Base-by-base conservation (phyloP, 163 green algal genomes). In the Chlamydomonas reinhardtii region DNA sequence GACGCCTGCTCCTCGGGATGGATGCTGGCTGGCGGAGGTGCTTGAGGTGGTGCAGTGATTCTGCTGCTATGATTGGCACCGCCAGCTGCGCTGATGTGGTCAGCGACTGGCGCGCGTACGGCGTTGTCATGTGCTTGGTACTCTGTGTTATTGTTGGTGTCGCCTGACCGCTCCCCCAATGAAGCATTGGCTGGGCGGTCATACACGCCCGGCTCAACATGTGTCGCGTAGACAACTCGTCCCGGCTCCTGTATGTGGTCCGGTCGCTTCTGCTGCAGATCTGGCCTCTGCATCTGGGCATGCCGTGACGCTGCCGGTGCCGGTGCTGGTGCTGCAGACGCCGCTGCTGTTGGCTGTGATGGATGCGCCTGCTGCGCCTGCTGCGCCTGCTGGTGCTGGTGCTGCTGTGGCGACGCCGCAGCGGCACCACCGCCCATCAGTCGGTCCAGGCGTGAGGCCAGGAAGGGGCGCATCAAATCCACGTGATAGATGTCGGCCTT, bases 401-500 rank as follows among this genome's bases (percentile, higher is more conserved):
- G 35, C 70, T n/a, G 70, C 35, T 39, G 35, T 70, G 27, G 62
- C 62, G 27, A 12, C 15, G 32, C 11, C 31, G 32, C 29, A 15
- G 16, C 29, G 2, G 31, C 31, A 0, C 14, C 12, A 14, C n/a
- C 4, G 17, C 22, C 1, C 17, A 5, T 16, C 66, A 31, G 31
- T 2, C 31, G 66, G 32, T 31, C 17, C 22, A n/a, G 17, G 2
- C 29, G 66, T 43, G 35, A 56, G 52, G 81, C 2, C 35, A 87
- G 70, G 37, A 87, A 87, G n/a, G 81, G 81, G 29, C 14, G 14
- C 81, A 87, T 79, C 8, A 87, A 59, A 2, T 80, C 81, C 19
- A 87, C 59, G n/a, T 81, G 71, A 31, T 81, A 81, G n/a, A 87
- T 69, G 37, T 87, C 81, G 2, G 81, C 81, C 59, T 74, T 74